These are phyloP conservation scores for Chimonanthus praecox DNA, from an alignment of 164 flowering plant genomes.

Conservation along the genomic window DNA sequence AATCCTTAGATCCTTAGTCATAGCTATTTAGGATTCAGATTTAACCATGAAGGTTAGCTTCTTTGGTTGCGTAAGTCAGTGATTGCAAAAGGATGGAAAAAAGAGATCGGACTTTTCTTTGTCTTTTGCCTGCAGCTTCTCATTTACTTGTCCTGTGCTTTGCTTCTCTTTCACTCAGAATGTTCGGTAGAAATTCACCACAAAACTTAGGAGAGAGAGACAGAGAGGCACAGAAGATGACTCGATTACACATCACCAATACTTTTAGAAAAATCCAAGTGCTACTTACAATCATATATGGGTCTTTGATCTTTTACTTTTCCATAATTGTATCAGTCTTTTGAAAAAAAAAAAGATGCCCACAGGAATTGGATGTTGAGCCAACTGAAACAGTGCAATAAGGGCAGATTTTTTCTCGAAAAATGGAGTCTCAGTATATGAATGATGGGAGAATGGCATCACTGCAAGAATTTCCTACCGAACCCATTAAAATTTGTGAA, in stretches of 20 bases:
- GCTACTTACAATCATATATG: too few relatives aligned
- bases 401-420: neutral
- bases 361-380: neutral
- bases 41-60: too few relatives aligned
- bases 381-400: neutral
- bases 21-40: too few relatives aligned
- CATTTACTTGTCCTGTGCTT: neutral
- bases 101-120: neutral
- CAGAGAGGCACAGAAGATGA: neutral
- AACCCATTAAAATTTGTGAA: neutral
- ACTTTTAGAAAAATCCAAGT: too few relatives aligned
- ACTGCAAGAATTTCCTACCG: neutral
- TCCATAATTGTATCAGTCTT: too few relatives aligned
- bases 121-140: neutral
- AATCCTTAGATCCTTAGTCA: too few relatives aligned
- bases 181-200: neutral
- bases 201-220: neutral
- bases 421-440: neutral
- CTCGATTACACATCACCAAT: neutral
- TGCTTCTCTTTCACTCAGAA: neutral
- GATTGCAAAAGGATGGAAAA: neutral
- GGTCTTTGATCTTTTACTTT: too few relatives aligned
- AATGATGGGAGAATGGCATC: neutral
- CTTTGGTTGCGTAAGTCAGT: neutral
- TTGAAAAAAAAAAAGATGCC: neutral